A percentile compares a stretch with the other conserved stretches of the same genome.
Evolutionary conservation across 202 grass and related monocot genomes (phyloP).

Genomic region (Dendrocalamus latiflorus): DNA sequence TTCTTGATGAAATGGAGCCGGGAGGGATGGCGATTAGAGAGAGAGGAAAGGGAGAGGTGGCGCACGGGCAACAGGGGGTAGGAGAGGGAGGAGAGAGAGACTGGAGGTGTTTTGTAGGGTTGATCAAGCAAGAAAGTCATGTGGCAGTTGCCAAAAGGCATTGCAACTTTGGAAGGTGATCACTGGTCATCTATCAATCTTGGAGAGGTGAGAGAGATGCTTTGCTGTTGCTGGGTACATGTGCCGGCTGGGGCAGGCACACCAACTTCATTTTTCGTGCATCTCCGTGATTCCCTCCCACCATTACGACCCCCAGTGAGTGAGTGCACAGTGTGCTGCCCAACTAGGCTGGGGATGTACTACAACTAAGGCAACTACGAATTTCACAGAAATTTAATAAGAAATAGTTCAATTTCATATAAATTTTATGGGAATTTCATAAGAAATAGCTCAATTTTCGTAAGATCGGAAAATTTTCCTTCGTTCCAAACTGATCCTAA

Average conservation of each 20-base stretch:
- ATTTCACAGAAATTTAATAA: too few relatives aligned
- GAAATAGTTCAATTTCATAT: too few relatives aligned
- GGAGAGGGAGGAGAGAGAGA: background rate
- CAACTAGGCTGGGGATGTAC: background rate
- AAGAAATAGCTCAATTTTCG: too few relatives aligned
- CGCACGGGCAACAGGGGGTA: conserved; percentile 14
- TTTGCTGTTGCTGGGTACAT: background rate
- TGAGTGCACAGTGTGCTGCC: background rate
- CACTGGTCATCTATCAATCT: background rate
- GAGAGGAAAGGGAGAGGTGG: background rate
- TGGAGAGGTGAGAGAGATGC: background rate
- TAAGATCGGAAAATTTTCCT: too few relatives aligned
- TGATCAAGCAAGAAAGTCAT: conserved; percentile 10
- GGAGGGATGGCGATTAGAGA: background rate
- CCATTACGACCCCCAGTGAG: background rate
- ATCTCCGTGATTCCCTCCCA: background rate
- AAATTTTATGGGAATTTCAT: too few relatives aligned
- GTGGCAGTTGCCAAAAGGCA: conserved; percentile 43
- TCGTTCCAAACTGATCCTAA: too few relatives aligned
- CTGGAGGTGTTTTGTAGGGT: background rate
- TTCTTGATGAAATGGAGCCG: background rate
- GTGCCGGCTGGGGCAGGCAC: background rate
- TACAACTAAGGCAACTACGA: background rate
- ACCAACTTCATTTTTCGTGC: background rate
- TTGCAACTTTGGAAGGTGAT: background rate